Percentiles rank a stretch among this genome's conserved stretches.
These are phyloP conservation scores for Boletus eberwhitei DNA, from an alignment of 768 basidiomycete genomes.

Conservation along the genomic window DNA sequence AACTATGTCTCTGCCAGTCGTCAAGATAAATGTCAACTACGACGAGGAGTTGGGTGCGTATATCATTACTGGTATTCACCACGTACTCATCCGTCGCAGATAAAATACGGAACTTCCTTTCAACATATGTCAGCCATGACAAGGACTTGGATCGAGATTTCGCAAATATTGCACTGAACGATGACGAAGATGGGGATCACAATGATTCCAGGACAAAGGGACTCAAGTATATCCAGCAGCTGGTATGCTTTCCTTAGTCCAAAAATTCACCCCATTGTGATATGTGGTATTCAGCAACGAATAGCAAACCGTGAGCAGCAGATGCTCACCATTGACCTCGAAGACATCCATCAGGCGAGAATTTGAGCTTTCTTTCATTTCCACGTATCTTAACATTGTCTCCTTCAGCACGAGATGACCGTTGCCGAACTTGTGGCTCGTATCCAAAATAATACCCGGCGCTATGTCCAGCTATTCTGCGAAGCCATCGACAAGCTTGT, in stretches of 20 bases:
- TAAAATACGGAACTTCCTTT: constrained; percentile 67
- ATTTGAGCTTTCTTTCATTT: background rate
- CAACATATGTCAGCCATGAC: constrained; percentile 59
- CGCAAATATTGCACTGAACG: constrained; percentile 67
- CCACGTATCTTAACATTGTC: constrained; percentile 8
- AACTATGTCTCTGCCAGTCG: constrained; percentile 61
- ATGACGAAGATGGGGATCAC: constrained; percentile 38
- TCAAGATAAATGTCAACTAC: constrained; percentile 63
- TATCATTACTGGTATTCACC: background rate
- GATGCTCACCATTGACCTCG: constrained; percentile 83
- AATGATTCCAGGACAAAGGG: constrained; percentile 36
- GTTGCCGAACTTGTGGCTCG: constrained; percentile 72
- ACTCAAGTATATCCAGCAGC: constrained; percentile 78
- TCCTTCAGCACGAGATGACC: constrained; percentile 60
- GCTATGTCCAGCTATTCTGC: constrained; percentile 86
- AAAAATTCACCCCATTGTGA: constrained; percentile 20
- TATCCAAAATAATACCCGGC: constrained; percentile 81
- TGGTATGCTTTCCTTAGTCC: constrained; percentile 51
- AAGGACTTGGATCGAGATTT: constrained; percentile 67
- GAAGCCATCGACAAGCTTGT: constrained; percentile 89
- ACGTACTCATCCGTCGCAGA: constrained; percentile 38
- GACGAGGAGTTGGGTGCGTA: constrained; percentile 64
- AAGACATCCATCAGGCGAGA: constrained; percentile 75
- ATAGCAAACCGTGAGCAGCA: constrained; percentile 93
- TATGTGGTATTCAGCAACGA: constrained; percentile 52